A percentile compares a stretch with the other conserved stretches of the same genome.
phyloP scores from a whole-genome alignment of 1,139 yeast species.

The Blastobotrys indianensis region DNA sequence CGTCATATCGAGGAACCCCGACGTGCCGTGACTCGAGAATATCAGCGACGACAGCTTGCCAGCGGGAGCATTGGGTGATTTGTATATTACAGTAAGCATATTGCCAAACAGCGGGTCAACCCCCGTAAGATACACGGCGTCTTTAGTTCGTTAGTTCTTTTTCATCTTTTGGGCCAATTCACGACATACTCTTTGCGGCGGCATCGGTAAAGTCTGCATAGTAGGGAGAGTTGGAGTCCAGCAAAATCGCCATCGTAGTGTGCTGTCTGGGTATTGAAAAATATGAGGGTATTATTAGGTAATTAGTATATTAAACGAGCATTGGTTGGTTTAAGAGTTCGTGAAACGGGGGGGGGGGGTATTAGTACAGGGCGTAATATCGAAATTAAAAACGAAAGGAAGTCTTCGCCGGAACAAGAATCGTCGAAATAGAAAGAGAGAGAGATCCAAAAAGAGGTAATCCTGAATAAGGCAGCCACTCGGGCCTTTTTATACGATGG shows the following conservation, averaged over 20 bases:
- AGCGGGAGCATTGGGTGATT: conserved; percentile 3
- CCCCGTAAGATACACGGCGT: conserved; percentile 37
- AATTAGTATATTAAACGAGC: background rate
- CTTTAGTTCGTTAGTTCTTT: conserved; percentile 12
- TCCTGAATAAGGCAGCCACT: no score
- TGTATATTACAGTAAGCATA: conserved; percentile 31
- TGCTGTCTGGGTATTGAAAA: background rate
- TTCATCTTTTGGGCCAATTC: background rate
- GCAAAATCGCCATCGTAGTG: conserved; percentile 19
- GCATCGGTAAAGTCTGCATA: conserved; percentile 24
- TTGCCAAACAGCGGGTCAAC: conserved; percentile 34
- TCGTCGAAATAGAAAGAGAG: no score
- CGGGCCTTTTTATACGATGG: no score
- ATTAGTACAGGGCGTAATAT: background rate
- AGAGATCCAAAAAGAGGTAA: no score
- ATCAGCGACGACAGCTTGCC: conserved; percentile 51
- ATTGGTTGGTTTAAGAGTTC: background rate
- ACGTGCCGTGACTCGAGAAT: conserved; percentile 64
- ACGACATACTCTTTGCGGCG: conserved; percentile 19
- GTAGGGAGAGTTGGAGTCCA: conserved; percentile 34
- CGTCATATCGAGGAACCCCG: conserved; percentile 56
- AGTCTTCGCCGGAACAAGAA: no score
- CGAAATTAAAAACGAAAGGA: background rate
- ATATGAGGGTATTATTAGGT: background rate
- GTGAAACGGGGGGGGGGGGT: background rate